Conservation (phyloP, 441 rosid species). For the Kokia cookei region DNA sequence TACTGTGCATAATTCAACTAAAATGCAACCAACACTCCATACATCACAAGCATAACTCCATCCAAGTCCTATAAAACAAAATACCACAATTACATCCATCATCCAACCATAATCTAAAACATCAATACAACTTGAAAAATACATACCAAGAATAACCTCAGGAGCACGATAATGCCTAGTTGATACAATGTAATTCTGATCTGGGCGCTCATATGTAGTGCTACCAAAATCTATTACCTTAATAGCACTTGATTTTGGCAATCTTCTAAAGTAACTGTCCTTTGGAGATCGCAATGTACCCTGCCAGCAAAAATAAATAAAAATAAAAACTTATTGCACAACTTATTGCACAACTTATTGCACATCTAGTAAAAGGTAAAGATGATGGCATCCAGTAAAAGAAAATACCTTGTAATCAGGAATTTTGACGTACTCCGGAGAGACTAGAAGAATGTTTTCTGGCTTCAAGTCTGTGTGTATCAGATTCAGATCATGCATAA, state of each 20-base stretch:
- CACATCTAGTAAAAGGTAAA: too few species aligned
- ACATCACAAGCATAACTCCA: slow-evolving; percentile 71
- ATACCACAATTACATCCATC: neutral
- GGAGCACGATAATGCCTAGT: slow-evolving; percentile 73
- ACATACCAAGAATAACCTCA: slow-evolving; percentile 66
- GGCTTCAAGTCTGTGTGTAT: slow-evolving; percentile 72
- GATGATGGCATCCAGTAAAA: neutral
- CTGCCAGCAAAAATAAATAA: slow-evolving; percentile 13
- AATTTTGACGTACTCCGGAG: slow-evolving; percentile 52
- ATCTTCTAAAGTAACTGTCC: slow-evolving; percentile 36
- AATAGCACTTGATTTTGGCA: slow-evolving; percentile 70
- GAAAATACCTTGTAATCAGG: slow-evolving; percentile 52
- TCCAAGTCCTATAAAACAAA: slow-evolving; percentile 46
- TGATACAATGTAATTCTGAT: slow-evolving; percentile 56
- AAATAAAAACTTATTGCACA: neutral
- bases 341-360: neutral
- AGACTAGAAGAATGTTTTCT: slow-evolving; percentile 56
- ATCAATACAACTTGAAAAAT: neutral
- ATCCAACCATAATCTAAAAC: neutral
- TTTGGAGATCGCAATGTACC: slow-evolving; percentile 27
- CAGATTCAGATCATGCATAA: slow-evolving; percentile 61
- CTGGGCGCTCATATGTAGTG: slow-evolving; percentile 50
- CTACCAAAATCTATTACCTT: slow-evolving; percentile 75
- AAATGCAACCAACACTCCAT: slow-evolving; percentile 74
- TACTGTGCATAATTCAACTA: slow-evolving; percentile 73